Base-by-base conservation (phyloP, 2,329 filamentous ascomycete genomes). In the Aureobasidium sp. region DNA sequence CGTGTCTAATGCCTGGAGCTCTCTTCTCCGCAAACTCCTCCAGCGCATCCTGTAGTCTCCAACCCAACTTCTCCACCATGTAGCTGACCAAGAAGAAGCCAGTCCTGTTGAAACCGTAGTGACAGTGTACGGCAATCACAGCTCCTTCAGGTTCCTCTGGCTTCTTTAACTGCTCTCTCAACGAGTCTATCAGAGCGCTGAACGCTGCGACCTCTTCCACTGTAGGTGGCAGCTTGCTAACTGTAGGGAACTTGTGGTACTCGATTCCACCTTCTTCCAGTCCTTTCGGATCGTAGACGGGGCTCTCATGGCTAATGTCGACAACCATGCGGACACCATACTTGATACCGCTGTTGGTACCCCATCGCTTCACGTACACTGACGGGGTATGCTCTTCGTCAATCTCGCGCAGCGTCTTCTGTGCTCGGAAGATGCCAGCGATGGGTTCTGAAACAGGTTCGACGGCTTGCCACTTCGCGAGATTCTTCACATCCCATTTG, bases 401-500 rank as follows among this genome's bases (percentile, higher is more conserved):
- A 1, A 91, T 89, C 73, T 97, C 91, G 36, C 93, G 85, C 21
- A 97, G 81, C 0, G 94, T 97, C 75, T 97, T 97, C 82, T 97
- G 88, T 3, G 91, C 92, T 30, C 90, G 86, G 71, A 97, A 97
- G 4, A 91, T 79, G 15, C 85, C 84, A 0, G 83, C 89, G 63
- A 97, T 94, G 10, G 65, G 65, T 1, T 83, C 81, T 0, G 90
- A 95, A 1, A 96, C 89, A 0, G 91, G 89, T 1, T 78, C 75
- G 0, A 95, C 88, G n/a, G 85, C 85, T 72, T 90, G 83, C 93
- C 93, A 97, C 71, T 97, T 97, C 63, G 83, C 86, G 11, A 97
- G 80, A 69, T 97, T 97, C 77, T 97, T 97, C 67, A 97, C 91
- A 70, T 97, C 93, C 93, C 93, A 97, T 76, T 97, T 97, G 3